Evolutionary conservation across 2,329 filamentous ascomycete species (phyloP).

Genomic region (Fusarium falciforme): DNA sequence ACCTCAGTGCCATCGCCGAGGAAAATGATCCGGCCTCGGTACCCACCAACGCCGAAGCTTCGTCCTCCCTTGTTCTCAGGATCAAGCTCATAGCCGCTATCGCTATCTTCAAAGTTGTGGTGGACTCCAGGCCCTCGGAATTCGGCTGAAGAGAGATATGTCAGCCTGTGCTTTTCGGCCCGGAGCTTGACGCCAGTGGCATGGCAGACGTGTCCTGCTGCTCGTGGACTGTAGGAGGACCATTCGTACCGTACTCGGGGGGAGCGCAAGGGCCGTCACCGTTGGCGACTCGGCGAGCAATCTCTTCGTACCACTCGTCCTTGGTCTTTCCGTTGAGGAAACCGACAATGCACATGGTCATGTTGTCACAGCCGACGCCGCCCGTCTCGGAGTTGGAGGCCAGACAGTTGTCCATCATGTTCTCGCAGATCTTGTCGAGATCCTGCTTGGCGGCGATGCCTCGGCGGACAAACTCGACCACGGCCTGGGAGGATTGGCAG

Average conservation of each 20-base stretch:
- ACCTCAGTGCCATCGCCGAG: conserved; percentile 96
- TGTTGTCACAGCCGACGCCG: conserved; percentile 98
- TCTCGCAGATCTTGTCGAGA: conserved; percentile 94
- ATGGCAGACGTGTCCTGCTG: conserved; percentile 29
- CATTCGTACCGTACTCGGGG: conserved; percentile 96
- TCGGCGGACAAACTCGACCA: conserved; percentile 95
- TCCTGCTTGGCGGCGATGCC: conserved; percentile 98
- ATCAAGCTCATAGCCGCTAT: conserved; percentile 81
- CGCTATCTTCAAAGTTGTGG: conserved; percentile 85
- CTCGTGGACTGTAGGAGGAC: conserved; percentile 46
- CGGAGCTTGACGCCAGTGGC: conserved; percentile 6
- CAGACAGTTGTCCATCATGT: conserved; percentile 99
- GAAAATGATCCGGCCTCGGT: conserved; percentile 89
- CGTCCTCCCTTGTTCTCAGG: conserved; percentile 69
- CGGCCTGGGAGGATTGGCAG: conserved; percentile 97
- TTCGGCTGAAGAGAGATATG: conserved; percentile 68
- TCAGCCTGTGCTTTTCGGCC: conserved; percentile 26
- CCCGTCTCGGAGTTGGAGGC: conserved; percentile 98
- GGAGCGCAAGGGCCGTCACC: conserved; percentile 98
- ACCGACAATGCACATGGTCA: conserved; percentile 95
- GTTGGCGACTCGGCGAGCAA: conserved; percentile 92
- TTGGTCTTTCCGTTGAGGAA: conserved; percentile 92
- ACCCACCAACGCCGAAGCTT: conserved; percentile 75
- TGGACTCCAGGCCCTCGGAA: conserved; percentile 86
- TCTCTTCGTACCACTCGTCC: conserved; percentile 98